These are phyloP conservation scores for Barbarea vulgaris DNA, from an alignment of 345 rosid genomes.

Conservation along the genomic window DNA sequence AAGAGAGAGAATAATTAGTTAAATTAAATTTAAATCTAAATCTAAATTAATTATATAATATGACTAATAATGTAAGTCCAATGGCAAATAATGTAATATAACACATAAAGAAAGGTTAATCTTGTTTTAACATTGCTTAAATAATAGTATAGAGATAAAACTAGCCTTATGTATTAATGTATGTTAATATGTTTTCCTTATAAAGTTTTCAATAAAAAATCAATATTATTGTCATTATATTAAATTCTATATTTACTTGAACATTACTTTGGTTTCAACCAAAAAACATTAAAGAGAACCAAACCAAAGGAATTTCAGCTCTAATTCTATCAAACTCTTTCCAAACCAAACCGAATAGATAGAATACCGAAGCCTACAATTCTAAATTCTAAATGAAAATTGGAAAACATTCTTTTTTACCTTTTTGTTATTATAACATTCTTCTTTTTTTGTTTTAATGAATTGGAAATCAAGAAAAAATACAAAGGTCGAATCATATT, in stretches of 20 bases:
- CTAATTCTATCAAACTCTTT: background rate
- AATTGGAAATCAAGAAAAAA: background rate
- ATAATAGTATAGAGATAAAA: too few species aligned
- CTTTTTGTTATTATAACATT: too few species aligned
- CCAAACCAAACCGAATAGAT: background rate
- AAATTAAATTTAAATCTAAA: too few species aligned
- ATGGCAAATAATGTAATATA: too few species aligned
- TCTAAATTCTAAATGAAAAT: too few species aligned
- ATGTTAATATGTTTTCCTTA: background rate
- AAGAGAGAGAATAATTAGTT: too few species aligned
- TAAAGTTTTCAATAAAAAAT: background rate
- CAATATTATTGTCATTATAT: background rate
- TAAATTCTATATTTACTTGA: background rate
- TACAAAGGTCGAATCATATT: slow-evolving; percentile 31
- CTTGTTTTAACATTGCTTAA: too few species aligned
- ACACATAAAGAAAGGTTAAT: too few species aligned
- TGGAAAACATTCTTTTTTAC: too few species aligned
- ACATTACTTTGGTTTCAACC: background rate
- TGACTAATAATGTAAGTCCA: too few species aligned
- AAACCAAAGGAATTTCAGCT: background rate
- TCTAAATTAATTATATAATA: too few species aligned
- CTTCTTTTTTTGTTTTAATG: too few species aligned
- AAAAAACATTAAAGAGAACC: background rate
- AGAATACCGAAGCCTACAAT: background rate
- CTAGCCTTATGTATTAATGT: background rate